Base-by-base conservation (phyloP, 176 grass and related monocot species). In the Puya raimondii region DNA sequence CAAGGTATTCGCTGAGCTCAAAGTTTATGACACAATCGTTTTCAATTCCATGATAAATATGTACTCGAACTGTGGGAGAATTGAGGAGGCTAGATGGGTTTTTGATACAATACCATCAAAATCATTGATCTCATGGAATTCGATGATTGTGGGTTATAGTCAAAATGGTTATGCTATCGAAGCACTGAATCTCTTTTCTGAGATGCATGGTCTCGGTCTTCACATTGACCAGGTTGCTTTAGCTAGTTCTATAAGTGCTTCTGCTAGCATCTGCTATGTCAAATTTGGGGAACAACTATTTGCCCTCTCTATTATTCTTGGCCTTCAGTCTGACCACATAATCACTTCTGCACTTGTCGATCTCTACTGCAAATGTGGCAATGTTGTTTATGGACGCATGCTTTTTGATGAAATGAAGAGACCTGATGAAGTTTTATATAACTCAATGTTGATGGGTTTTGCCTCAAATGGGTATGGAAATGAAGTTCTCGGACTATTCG, bases 341-440 rank as follows among this genome's bases (percentile, higher is more conserved):
- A 57, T 91, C 52, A 25, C 70, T 0, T 85, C 81, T 71, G 79
- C 88, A 3, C 72, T 87, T 51, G 84, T 91, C 74, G 88, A 91
- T 71, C 76, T 91, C 18, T 91, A 91, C 53, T 87, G 88, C 76
- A 91, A 91, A 87, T 82, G 84, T 75, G 88, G 85, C 33, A 79
- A 67, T 68, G 58, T 91, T 18, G 10, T 54, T 22, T 74, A 53
- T 76, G 88, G 81, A 68, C 69, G 69, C 75, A 87, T 11, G 76
- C 68, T 87, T 12, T 91, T 91, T 9, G 3, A 59, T 69, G 53
- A 26, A 29, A 71, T 74, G 6, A 18, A 58, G 23, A 82, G 74
- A 1, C 47, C 59, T 3, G 88, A 91, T 0, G 69, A 82, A 67
- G 81, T 84, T 58, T 57, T 87, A 25, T 91, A 85, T 79, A 91